phyloP scores from a whole-genome alignment of 495 filamentous ascomycete species.

The Penicillium antarcticum region DNA sequence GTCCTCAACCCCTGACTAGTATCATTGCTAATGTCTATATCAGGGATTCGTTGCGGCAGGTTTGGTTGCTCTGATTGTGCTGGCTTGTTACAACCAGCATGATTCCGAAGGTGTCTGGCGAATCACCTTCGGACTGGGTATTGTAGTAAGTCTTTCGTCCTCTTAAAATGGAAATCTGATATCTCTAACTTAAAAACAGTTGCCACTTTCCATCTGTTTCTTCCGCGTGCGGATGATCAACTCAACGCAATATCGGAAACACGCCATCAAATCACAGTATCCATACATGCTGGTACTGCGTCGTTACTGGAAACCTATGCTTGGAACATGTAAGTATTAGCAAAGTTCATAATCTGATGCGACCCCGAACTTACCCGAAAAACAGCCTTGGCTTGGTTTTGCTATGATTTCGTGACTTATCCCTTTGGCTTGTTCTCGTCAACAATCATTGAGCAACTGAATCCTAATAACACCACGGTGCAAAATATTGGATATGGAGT shows the following conservation, averaged over 20 bases:
- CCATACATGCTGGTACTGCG: conserved; percentile 33
- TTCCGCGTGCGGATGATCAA: conserved; percentile 39
- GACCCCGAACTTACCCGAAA: too few species aligned
- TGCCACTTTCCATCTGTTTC: conserved; percentile 32
- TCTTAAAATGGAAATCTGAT: neutral
- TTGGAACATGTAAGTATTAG: conserved; percentile 32
- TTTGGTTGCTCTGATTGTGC: conserved; percentile 29
- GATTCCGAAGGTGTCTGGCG: conserved; percentile 31
- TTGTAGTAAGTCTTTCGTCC: conserved; percentile 23
- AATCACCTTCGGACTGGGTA: conserved; percentile 31
- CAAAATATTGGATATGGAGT: conserved; percentile 45
- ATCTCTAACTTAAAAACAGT: conserved; percentile 3
- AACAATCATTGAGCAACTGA: conserved; percentile 33
- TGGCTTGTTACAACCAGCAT: conserved; percentile 24
- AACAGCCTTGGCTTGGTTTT: conserved; percentile 34
- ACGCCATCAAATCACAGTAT: conserved; percentile 32
- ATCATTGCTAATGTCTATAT: neutral
- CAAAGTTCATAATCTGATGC: too few species aligned
- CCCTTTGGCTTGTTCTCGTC: conserved; percentile 40
- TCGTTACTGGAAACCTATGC: conserved; percentile 39
- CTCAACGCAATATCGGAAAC: conserved; percentile 33
- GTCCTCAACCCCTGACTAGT: neutral
- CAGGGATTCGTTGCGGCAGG: conserved; percentile 31
- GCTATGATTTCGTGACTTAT: conserved; percentile 42
- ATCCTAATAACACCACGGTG: conserved; percentile 36